A percentile compares a stretch with the other conserved stretches of the same genome.
These are phyloP conservation scores for Salvia sclarea DNA, from an alignment of 305 asterid genomes.

Conservation along the genomic window DNA sequence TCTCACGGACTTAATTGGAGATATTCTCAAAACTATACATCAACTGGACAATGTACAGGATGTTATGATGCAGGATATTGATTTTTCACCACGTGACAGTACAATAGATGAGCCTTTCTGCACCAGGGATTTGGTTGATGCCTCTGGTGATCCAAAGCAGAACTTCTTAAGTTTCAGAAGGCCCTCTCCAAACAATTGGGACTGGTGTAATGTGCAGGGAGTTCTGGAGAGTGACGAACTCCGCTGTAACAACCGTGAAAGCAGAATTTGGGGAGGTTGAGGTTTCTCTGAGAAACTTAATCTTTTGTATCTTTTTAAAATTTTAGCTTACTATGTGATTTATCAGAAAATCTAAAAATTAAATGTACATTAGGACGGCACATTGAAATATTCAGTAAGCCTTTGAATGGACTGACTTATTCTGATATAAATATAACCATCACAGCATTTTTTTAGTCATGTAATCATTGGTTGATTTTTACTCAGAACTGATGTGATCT, in stretches of 20 bases:
- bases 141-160: constrained; percentile 37
- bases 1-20: constrained; percentile 20
- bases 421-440: constrained; percentile 8
- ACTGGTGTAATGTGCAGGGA: constrained; percentile 29
- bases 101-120: constrained; percentile 43
- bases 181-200: constrained; percentile 39
- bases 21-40: constrained; percentile 9
- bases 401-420: constrained; percentile 18
- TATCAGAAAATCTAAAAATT: constrained; percentile 3
- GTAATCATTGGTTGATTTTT: constrained; percentile 26
- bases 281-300: constrained; percentile 24
- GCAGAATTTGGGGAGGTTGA: constrained; percentile 52
- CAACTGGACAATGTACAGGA: constrained; percentile 41
- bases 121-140: constrained; percentile 39
- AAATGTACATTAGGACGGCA: constrained; percentile 27
- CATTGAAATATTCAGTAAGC: constrained; percentile 22
- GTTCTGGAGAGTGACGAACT: constrained; percentile 45
- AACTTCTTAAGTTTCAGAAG: constrained; percentile 34
- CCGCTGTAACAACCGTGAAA: constrained; percentile 34
- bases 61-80: constrained; percentile 48
- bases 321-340: constrained; percentile 24
- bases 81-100: constrained; percentile 40
- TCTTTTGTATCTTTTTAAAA: constrained; percentile 27
- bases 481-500: constrained; percentile 23
- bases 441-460: constrained; percentile 6